phyloP scores from a whole-genome alignment of 192 early-diverging fungal species.

The Umbelopsis sp. region DNA sequence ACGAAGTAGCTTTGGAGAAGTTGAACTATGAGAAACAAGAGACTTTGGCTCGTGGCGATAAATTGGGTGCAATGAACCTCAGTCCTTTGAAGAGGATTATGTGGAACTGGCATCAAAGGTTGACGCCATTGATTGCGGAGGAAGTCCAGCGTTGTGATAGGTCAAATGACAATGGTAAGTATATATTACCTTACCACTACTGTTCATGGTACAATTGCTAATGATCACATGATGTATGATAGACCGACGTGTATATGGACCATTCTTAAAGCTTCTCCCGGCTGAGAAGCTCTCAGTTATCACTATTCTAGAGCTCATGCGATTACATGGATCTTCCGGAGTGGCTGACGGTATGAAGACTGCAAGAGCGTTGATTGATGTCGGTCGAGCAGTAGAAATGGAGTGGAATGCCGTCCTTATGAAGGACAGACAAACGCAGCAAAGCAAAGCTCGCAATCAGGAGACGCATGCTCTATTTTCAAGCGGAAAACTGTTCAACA shows the following conservation, averaged over 20 bases:
- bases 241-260: constrained; percentile 60
- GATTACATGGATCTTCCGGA: constrained; percentile 55
- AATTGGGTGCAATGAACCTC: constrained; percentile 53
- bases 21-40: constrained; percentile 54
- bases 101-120: constrained; percentile 73
- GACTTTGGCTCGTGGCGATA: constrained; percentile 58
- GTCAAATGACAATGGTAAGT: constrained; percentile 4
- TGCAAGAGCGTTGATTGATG: constrained; percentile 52
- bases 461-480: constrained; percentile 72
- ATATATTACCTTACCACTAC: not conserved
- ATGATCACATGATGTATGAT: constrained; percentile 13
- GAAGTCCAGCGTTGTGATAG: constrained; percentile 58
- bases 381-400: constrained; percentile 79
- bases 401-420: constrained; percentile 83
- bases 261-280: constrained; percentile 64
- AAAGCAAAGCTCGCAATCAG: constrained; percentile 40
- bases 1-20: constrained; percentile 72
- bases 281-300: constrained; percentile 81
- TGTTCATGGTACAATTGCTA: not conserved
- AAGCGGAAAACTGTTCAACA: constrained; percentile 80
- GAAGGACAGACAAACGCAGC: constrained; percentile 64
- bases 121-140: constrained; percentile 69
- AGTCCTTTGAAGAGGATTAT: constrained; percentile 58
- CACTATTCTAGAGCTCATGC: constrained; percentile 80
- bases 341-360: constrained; percentile 59